Percentiles rank a stretch among this genome's conserved stretches.
Conservation (phyloP, 371 early-diverging fungal genomes). For the Batkoa obscura region DNA sequence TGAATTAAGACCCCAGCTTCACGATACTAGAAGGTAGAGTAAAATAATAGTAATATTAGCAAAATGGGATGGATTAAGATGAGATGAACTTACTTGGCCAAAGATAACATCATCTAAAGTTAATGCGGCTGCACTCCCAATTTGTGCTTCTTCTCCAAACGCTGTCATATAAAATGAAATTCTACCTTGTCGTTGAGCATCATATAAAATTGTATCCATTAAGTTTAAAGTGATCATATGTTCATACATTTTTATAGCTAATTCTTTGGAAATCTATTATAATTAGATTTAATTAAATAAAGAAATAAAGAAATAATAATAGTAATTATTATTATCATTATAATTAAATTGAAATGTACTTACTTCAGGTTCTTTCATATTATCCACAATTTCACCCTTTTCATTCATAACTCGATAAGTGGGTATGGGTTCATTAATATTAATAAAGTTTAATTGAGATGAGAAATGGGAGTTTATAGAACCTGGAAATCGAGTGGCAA, state of each 20-base stretch:
- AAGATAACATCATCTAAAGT: conserved; percentile 66
- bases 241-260: conserved; percentile 58
- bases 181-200: conserved; percentile 95
- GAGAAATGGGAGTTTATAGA: conserved; percentile 27
- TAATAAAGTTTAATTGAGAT: conserved; percentile 22
- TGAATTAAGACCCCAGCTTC: conserved; percentile 84
- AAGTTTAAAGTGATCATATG: conserved; percentile 75
- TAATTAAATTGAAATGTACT: background rate
- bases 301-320: no score
- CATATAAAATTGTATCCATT: conserved; percentile 87
- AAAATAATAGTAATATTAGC: background rate
- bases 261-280: conserved; percentile 52
- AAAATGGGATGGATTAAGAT: no score
- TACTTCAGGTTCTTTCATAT: conserved; percentile 54
- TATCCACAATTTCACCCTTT: conserved; percentile 53
- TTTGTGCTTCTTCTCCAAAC: conserved; percentile 92
- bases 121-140: conserved; percentile 82
- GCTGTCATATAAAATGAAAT: conserved; percentile 97
- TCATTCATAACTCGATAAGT: conserved; percentile 88
- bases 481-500: conserved; percentile 32
- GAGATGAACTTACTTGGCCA: conserved; percentile 62
- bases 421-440: conserved; percentile 41
- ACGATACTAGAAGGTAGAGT: conserved; percentile 48
- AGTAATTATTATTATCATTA: no score
- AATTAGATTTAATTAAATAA: no score